These are phyloP conservation scores for Coniochaeta prunicola DNA, from an alignment of 2,329 filamentous ascomycete genomes.

Conservation along the genomic window DNA sequence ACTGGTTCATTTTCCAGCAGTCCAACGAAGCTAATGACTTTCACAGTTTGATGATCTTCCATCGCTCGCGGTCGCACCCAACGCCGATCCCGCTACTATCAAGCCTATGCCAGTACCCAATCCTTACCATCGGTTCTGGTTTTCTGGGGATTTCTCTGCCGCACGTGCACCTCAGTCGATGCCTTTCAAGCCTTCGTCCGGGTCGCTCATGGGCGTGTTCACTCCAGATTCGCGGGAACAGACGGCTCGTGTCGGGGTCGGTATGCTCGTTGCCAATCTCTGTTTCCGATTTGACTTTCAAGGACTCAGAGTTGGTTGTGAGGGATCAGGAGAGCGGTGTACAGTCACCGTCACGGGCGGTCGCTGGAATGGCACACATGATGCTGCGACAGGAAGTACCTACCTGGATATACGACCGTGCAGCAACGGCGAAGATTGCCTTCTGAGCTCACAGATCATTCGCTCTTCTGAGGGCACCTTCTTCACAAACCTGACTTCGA, in stretches of 20 bases:
- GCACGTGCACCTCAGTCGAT: slow-evolving; percentile 15
- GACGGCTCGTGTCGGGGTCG: not conserved
- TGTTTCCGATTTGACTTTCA: slow-evolving; percentile 29
- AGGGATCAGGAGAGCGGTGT: slow-evolving; percentile 23
- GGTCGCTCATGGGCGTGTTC: slow-evolving; percentile 9
- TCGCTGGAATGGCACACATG: slow-evolving; percentile 15
- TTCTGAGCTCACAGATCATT: slow-evolving; percentile 18
- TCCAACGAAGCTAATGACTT: not conserved
- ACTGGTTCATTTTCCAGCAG: not conserved
- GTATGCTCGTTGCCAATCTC: slow-evolving; percentile 5
- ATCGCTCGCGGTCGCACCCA: not conserved
- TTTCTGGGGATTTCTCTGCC: slow-evolving; percentile 25
- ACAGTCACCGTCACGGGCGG: slow-evolving; percentile 29
- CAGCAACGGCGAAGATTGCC: slow-evolving; percentile 18
- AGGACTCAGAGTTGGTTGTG: slow-evolving; percentile 29
- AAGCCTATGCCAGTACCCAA: slow-evolving; percentile 9
- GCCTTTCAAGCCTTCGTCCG: slow-evolving; percentile 15
- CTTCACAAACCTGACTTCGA: slow-evolving; percentile 25
- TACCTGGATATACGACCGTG: slow-evolving; percentile 20
- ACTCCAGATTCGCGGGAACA: not conserved
- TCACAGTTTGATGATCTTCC: slow-evolving; percentile 15
- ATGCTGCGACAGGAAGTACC: slow-evolving; percentile 16
- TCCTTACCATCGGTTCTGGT: slow-evolving; percentile 22
- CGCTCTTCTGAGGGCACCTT: slow-evolving; percentile 7
- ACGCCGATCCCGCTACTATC: not conserved